Evolutionary conservation across 2,329 filamentous ascomycete genomes (phyloP).

Genomic region (Penicillium sp.): DNA sequence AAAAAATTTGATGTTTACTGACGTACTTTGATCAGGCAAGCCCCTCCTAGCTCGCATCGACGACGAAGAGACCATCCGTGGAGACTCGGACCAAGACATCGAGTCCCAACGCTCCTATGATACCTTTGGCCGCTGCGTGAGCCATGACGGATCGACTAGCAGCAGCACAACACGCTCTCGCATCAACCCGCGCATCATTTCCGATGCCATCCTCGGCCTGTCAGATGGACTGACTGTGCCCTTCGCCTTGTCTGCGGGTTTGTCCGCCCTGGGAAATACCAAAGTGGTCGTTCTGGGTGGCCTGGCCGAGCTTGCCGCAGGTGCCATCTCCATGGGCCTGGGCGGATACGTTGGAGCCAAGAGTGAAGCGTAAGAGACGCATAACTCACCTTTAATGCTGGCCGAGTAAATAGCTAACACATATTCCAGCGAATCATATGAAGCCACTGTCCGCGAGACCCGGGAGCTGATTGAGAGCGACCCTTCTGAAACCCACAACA

Average conservation of each 20-base stretch:
- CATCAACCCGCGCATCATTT: slow-evolving; percentile 54
- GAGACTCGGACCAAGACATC: slow-evolving; percentile 37
- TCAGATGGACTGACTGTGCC: slow-evolving; percentile 80
- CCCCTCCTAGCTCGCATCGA: slow-evolving; percentile 38
- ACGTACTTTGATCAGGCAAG: slow-evolving; percentile 35
- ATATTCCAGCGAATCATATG: slow-evolving; percentile 50
- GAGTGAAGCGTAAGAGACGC: slow-evolving; percentile 55
- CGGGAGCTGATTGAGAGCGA: slow-evolving; percentile 48
- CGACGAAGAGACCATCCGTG: slow-evolving; percentile 32
- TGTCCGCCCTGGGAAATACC: slow-evolving; percentile 66
- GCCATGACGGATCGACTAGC: slow-evolving; percentile 32
- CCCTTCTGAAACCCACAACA: slow-evolving; percentile 43
- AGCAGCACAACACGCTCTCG: slow-evolving; percentile 39
- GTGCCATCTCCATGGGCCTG: slow-evolving; percentile 78
- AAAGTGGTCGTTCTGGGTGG: slow-evolving; percentile 73
- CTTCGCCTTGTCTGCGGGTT: slow-evolving; percentile 76
- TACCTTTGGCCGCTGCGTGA: slow-evolving; percentile 39
- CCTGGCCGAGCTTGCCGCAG: slow-evolving; percentile 76
- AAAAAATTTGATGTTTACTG: too few species aligned
- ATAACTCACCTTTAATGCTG: too few species aligned
- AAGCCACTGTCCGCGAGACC: slow-evolving; percentile 53
- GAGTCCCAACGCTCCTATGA: slow-evolving; percentile 46
- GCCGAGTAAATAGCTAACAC: neutral
- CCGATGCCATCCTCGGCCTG: slow-evolving; percentile 74
- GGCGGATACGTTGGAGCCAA: slow-evolving; percentile 72